phyloP scores from a whole-genome alignment of 192 early-diverging fungal genomes.

The Chytriomyces sp. region DNA sequence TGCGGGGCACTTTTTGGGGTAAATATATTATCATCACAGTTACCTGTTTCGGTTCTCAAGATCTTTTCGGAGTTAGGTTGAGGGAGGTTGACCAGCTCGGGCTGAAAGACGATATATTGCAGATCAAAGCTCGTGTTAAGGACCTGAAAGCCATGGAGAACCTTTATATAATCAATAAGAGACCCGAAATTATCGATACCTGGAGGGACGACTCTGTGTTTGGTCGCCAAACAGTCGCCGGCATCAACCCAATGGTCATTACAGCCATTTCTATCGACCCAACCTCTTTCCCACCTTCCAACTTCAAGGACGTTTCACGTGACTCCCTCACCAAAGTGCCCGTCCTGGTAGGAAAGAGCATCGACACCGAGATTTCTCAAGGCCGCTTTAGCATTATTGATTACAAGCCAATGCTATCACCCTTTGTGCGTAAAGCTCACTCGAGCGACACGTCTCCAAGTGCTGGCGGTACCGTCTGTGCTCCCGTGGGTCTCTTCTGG shows the following conservation, averaged over 20 bases:
- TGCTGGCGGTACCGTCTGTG: not conserved
- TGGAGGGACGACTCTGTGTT: constrained; percentile 16
- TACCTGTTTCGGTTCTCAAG: no score
- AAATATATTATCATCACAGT: not conserved
- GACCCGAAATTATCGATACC: not conserved
- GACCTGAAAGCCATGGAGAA: not conserved
- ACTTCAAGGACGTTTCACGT: not conserved
- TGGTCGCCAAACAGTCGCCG: constrained; percentile 11
- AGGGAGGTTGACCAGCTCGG: not conserved
- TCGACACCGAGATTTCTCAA: not conserved
- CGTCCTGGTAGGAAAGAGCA: not conserved
- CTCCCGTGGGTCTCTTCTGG: constrained; percentile 12
- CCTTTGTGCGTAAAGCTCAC: constrained; percentile 5
- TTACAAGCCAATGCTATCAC: not conserved
- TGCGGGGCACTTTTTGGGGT: not conserved
- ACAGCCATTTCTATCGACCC: not conserved
- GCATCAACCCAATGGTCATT: constrained; percentile 9
- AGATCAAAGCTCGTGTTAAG: not conserved
- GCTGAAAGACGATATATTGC: not conserved
- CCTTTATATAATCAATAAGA: not conserved
- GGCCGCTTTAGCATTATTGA: not conserved
- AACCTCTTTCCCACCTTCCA: not conserved
- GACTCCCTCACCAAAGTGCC: not conserved
- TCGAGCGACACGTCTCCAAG: not conserved
- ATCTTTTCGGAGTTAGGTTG: not conserved